phyloP scores from a whole-genome alignment of 108 stramenopile species.

The Fistulifera pelliculosa region DNA sequence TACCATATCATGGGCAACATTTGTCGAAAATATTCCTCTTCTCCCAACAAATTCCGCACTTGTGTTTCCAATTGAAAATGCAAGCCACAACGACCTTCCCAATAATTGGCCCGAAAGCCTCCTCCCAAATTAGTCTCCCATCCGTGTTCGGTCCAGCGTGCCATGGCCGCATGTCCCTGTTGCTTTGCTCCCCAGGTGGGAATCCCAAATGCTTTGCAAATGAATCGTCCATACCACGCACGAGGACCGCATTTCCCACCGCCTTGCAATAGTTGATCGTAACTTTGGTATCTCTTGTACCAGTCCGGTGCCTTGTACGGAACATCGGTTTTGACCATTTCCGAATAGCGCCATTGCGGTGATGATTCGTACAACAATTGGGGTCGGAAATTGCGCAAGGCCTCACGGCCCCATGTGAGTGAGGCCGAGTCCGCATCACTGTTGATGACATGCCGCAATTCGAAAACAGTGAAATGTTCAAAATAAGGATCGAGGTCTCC shows the following conservation, averaged over 20 bases:
- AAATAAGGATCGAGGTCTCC: conserved; percentile 33
- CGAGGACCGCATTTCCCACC: conserved; percentile 48
- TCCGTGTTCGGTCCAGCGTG: conserved; percentile 34
- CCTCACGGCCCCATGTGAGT: conserved; percentile 37
- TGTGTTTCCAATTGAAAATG: conserved; percentile 2
- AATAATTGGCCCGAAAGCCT: background rate
- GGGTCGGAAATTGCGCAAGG: conserved; percentile 35
- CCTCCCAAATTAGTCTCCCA: conserved; percentile 23
- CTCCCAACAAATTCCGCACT: background rate
- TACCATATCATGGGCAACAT: background rate
- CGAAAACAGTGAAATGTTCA: conserved; percentile 26
- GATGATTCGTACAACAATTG: conserved; percentile 20
- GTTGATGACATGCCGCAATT: conserved; percentile 29
- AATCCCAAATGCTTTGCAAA: conserved; percentile 35
- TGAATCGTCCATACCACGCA: conserved; percentile 46
- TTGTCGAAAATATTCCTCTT: background rate
- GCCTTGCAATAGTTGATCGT: conserved; percentile 27
- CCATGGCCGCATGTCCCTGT: conserved; percentile 28
- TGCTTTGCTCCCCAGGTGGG: conserved; percentile 43
- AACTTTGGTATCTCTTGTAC: conserved; percentile 7
- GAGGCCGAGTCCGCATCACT: conserved; percentile 34
- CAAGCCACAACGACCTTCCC: conserved; percentile 2
- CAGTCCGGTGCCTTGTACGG: conserved; percentile 30
- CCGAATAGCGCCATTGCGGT: conserved; percentile 24
- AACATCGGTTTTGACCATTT: conserved; percentile 36